phyloP scores from a whole-genome alignment of 306 rosid species.

The Corylus heterophylla region DNA sequence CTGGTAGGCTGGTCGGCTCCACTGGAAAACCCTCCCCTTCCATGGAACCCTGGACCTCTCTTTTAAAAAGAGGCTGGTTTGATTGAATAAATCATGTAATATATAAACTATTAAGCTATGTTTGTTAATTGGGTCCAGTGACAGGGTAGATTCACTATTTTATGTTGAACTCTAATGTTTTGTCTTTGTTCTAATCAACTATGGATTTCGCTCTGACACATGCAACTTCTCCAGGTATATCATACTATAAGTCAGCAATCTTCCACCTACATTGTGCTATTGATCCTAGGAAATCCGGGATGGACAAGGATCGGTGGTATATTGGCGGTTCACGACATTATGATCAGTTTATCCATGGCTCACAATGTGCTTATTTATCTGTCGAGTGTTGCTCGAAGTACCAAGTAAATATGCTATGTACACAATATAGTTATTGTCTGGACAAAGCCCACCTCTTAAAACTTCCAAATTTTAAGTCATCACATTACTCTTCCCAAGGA shows the following conservation, averaged over 20 bases:
- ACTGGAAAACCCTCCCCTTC: neutral
- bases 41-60: neutral
- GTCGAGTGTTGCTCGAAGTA: too few species aligned
- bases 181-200: neutral
- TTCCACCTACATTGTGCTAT: neutral
- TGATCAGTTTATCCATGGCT: neutral
- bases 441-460: too few species aligned
- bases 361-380: neutral
- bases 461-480: too few species aligned
- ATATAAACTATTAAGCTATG: neutral
- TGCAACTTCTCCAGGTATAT: neutral
- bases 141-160: neutral
- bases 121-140: too few species aligned
- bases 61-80: neutral
- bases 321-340: neutral
- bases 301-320: neutral
- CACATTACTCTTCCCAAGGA: too few species aligned
- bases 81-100: neutral
- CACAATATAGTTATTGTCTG: too few species aligned
- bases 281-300: neutral
- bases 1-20: neutral
- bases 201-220: neutral
- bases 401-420: too few species aligned
- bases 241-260: neutral
- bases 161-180: neutral